Base-by-base conservation (phyloP, 2,329 filamentous ascomycete species). In the Aspergillus pseudoglaucus region DNA sequence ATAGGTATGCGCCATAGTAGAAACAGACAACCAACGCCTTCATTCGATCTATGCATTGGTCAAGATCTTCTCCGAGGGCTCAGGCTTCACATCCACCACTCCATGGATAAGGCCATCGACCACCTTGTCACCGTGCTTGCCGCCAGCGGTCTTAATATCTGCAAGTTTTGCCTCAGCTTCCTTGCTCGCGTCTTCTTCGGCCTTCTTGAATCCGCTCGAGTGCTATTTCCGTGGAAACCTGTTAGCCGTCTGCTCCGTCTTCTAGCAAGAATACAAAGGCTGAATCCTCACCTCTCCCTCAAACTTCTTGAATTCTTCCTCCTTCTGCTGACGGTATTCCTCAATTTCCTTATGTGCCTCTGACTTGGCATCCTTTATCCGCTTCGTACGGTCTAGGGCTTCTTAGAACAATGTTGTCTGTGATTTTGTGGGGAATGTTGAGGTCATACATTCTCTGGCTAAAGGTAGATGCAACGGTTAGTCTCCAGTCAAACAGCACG, bases 331-430 rank as follows among this genome's bases (percentile, higher is more conserved):
- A 68, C 84, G 83, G 78, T 98, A 97, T 48, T 89, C 86, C 58
- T 95, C 88, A 64, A 98, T 95, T 71, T 98, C 91, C 75, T 95
- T 95, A 75, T 96, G 94, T 54, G 93, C 93, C 73, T 98, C 93
- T 66, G 88, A 84, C 66, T 91, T 88, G 55, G 93, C 93, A 75
- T 97, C 93, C 75, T 89, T 95, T 74, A 98, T 89, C 67, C 90
- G 85, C 79, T 96, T 96, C 53, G 93, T 96, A 66, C 93, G 90
- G 80, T 90, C 87, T 90, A 59, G 52, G 15, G 7, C 14, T n/a
- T 10, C 7, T 32, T 20, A 18, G 18, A 18, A 32, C 5, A 3
- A 44, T 33, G 6, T 3, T 44, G 42, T 22, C n/a, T 20, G 22
- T 42, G 22, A 32, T 3, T 9, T 12, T 35, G 42, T 30, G 44